Evolutionary conservation across 106 monocot genomes (phyloP).

Genomic region (Dendrobium catenatum): DNA sequence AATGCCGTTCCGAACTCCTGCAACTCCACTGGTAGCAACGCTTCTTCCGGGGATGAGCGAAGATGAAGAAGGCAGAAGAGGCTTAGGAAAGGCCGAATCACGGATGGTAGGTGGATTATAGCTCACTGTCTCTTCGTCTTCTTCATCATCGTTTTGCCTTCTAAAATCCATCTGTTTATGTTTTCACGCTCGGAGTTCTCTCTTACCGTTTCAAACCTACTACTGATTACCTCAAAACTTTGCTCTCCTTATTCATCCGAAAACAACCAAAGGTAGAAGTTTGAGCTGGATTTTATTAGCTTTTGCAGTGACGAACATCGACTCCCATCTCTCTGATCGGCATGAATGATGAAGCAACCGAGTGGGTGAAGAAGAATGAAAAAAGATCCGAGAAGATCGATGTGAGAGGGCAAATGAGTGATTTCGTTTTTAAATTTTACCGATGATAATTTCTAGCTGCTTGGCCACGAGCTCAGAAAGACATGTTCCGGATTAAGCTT

Average conservation of each 20-base stretch:
- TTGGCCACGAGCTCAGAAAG: neutral
- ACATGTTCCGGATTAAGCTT: neutral
- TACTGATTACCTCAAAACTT: too few relatives aligned
- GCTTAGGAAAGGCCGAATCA: constrained; percentile 27
- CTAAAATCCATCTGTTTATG: constrained; percentile 7
- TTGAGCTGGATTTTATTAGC: too few relatives aligned
- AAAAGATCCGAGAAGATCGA: neutral
- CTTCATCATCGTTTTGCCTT: constrained; percentile 11
- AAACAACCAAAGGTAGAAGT: too few relatives aligned
- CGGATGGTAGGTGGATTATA: constrained; percentile 19
- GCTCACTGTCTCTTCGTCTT: neutral
- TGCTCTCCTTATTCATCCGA: too few relatives aligned
- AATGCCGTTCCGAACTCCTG: constrained; percentile 6
- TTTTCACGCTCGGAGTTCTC: neutral
- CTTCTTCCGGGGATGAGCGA: constrained; percentile 26
- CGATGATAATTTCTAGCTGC: constrained; percentile 1
- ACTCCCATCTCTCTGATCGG: neutral
- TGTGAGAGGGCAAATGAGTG: neutral
- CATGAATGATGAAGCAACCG: neutral
- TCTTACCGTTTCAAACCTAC: neutral
- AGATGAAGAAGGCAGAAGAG: constrained; percentile 28
- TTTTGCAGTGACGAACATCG: neutral
- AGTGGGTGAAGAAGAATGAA: neutral
- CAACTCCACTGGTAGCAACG: neutral
- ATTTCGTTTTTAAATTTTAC: neutral